These are phyloP conservation scores for Pleurotus platypus DNA, from an alignment of 768 basidiomycete species.

Conservation along the genomic window DNA sequence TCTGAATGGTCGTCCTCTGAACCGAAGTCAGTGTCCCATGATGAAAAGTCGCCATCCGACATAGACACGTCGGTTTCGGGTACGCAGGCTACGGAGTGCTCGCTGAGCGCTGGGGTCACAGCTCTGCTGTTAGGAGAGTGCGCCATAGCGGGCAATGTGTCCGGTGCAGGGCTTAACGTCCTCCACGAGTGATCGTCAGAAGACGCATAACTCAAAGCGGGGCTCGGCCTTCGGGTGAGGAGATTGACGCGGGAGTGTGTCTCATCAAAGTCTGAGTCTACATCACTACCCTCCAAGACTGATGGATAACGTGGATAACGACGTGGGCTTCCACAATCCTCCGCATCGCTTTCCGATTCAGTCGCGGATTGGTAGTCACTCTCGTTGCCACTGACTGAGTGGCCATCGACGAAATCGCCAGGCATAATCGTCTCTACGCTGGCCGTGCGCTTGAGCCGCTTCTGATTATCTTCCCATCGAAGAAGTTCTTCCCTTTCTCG, in stretches of 20 bases:
- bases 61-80: not conserved
- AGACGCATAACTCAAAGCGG: not conserved
- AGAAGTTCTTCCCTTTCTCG: conserved; percentile 54
- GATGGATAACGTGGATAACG: not conserved
- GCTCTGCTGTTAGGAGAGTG: not conserved
- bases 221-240: too few relatives aligned
- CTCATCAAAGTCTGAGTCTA: not conserved
- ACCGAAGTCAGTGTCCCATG: not conserved
- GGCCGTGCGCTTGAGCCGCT: conserved; percentile 25
- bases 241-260: too few relatives aligned
- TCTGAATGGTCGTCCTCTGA: too few relatives aligned
- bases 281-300: not conserved
- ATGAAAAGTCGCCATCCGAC: not conserved
- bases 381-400: conserved; percentile 1
- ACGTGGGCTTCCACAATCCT: not conserved
- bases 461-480: conserved; percentile 39
- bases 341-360: not conserved
- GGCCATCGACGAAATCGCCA: conserved; percentile 11
- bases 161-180: not conserved
- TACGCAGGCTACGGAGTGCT: not conserved
- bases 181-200: not conserved
- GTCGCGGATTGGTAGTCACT: not conserved
- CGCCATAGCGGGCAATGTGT: not conserved
- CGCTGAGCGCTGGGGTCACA: not conserved
- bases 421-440: conserved; percentile 40